Conservation (phyloP, 2,329 filamentous ascomycete species). For the Arachnomyces sp. region DNA sequence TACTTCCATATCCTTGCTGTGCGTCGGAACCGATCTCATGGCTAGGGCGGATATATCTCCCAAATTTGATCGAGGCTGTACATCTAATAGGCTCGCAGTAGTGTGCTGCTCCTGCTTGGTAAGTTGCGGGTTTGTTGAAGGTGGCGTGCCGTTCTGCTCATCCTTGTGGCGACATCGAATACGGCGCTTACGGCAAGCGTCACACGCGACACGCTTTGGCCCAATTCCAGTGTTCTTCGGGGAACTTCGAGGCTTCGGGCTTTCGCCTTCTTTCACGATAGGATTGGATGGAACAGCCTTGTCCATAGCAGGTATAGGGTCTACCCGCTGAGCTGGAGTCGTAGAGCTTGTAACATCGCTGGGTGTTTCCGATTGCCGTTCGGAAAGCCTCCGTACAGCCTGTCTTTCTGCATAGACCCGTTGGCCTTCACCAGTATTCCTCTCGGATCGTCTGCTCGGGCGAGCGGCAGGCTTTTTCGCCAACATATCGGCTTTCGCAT, state of each 20-base stretch:
- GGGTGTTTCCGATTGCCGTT: slow-evolving; percentile 16
- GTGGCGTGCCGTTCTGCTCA: slow-evolving; percentile 28
- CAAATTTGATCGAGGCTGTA: too few relatives aligned
- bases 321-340: slow-evolving; percentile 18
- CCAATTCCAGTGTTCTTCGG: slow-evolving; percentile 53
- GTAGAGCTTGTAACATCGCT: slow-evolving; percentile 10
- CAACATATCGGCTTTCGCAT: slow-evolving; percentile 38
- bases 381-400: slow-evolving; percentile 28
- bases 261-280: slow-evolving; percentile 18
- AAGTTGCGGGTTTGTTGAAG: too few relatives aligned
- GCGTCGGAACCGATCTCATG: too few relatives aligned
- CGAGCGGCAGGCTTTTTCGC: slow-evolving; percentile 51
- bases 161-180: slow-evolving; percentile 60
- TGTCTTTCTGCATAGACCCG: slow-evolving; percentile 34
- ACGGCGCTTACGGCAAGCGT: slow-evolving; percentile 54
- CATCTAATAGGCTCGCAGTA: too few relatives aligned
- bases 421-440: slow-evolving; percentile 40
- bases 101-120: too few relatives aligned
- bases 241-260: slow-evolving; percentile 34
- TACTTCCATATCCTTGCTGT: too few relatives aligned
- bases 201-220: slow-evolving; percentile 54
- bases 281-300: slow-evolving; percentile 13
- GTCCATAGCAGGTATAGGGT: slow-evolving; percentile 16
- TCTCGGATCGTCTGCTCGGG: slow-evolving; percentile 49
- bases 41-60: too few relatives aligned